Base-by-base conservation (phyloP, 768 basidiomycete genomes). In the Russula sp. region DNA sequence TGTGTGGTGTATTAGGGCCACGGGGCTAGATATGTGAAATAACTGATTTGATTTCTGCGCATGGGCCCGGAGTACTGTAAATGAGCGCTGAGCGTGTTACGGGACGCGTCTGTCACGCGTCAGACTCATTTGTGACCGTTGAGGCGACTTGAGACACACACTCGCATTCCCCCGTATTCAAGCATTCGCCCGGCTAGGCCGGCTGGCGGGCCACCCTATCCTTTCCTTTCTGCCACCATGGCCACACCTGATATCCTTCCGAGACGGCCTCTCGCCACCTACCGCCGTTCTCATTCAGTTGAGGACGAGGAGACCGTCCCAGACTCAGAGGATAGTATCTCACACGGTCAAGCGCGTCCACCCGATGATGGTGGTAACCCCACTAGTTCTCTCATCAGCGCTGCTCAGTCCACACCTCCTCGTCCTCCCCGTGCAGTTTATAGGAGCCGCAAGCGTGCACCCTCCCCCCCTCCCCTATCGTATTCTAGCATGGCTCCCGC, bases 241-340 rank as follows among this genome's bases (percentile, higher is more conserved):
- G 3, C 6, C 16, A 46, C 38, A 9, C 18, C 28, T 77, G 18
- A 77, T 75, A 13, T 54, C 71, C 30, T 73, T 76, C 18, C 75
- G 75, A 8, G 77, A 77, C 49, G 72, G 75, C 38, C 70, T 67
- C 49, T 55, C 14, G 58, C 56, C 57, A 64, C 65, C 9, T 58
- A 58, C 24, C 54, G 58, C n/a, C 57, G 56, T 67, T 61, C 64
- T 44, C 54, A 24, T n/a, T 57, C 22, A 20, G n/a, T 34, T 4
- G 55, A 61, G 5, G 63, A 69, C 36, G 67, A 62, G 40, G 68
- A 67, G 52, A 52, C 57, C 40, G 63, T 64, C 42, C 67, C 66
- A 42, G 68, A 69, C 55, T 64, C 68, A n/a, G 68, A 69, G 55
- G 68, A 59, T 22, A 50, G 57, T 14, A 36, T 50, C 38, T n/a